Percentiles rank a stretch among this genome's conserved stretches.
phyloP scores from a whole-genome alignment of 805 yeast species.

The Priceomyces medius region DNA sequence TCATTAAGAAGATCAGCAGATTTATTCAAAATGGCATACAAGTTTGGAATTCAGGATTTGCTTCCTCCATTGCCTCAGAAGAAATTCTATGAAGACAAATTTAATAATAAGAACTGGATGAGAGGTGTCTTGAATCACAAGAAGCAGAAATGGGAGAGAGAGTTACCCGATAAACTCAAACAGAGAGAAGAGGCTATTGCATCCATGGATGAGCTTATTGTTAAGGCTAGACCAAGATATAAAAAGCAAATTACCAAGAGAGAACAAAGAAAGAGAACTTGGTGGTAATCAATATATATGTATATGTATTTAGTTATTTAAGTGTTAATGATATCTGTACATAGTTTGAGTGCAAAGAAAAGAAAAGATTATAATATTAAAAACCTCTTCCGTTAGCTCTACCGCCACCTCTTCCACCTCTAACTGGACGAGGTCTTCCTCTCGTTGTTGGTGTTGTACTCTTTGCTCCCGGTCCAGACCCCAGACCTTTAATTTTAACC shows the following conservation, averaged over 20 bases:
- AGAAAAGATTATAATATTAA: slow-evolving; percentile 11
- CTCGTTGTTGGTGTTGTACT: slow-evolving; percentile 10
- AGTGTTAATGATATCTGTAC: slow-evolving; percentile 2
- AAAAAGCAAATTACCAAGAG: slow-evolving; percentile 39
- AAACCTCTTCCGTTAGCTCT: slow-evolving; percentile 26
- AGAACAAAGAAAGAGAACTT: slow-evolving; percentile 33
- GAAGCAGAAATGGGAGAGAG: slow-evolving; percentile 79
- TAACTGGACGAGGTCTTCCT: slow-evolving; percentile 16
- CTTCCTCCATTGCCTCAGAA: slow-evolving; percentile 68
- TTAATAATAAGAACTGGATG: slow-evolving; percentile 64
- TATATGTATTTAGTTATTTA: slow-evolving; percentile 1
- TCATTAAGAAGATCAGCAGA: slow-evolving; percentile 82
- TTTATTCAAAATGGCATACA: slow-evolving; percentile 75
- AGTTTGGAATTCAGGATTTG: slow-evolving; percentile 75
- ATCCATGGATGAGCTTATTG: slow-evolving; percentile 62
- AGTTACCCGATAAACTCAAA: slow-evolving; percentile 54
- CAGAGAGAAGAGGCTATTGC: slow-evolving; percentile 65
- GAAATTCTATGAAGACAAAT: slow-evolving; percentile 77
- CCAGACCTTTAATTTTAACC: slow-evolving; percentile 41
- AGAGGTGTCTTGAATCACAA: slow-evolving; percentile 77
- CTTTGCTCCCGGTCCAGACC: slow-evolving; percentile 40
- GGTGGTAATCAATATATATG: slow-evolving; percentile 25
- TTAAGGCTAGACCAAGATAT: slow-evolving; percentile 55
- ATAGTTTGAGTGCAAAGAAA: background rate
- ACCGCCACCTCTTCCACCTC: slow-evolving; percentile 25